Percentiles rank a stretch among this genome's conserved stretches.
phyloP scores from a whole-genome alignment of 2,329 filamentous ascomycete genomes.

The Pochonia chlamydosporia region DNA sequence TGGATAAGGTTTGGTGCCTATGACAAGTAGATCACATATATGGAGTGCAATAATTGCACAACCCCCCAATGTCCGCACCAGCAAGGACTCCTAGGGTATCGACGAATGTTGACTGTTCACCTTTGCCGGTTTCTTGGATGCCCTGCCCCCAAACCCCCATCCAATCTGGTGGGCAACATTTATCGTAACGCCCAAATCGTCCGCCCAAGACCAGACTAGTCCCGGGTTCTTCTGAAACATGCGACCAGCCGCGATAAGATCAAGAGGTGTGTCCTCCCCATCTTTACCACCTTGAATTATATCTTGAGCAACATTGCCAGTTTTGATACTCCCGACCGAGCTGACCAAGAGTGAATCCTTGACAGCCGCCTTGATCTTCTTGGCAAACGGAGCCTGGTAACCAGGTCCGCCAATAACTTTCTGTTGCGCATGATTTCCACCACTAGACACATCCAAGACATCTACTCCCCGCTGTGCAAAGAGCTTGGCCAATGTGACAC shows the following conservation, averaged over 20 bases:
- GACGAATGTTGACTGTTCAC: no score
- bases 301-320: constrained; percentile 38
- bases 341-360: constrained; percentile 49
- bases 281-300: constrained; percentile 31
- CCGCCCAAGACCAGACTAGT: constrained; percentile 49
- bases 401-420: constrained; percentile 54
- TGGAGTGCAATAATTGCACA: no score
- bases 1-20: no score
- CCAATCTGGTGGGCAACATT: constrained; percentile 47
- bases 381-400: constrained; percentile 68
- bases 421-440: constrained; percentile 56
- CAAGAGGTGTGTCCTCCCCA: constrained; percentile 35
- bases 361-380: constrained; percentile 64
- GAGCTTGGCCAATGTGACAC: constrained; percentile 54
- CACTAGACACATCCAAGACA: constrained; percentile 66
- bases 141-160: constrained; percentile 43
- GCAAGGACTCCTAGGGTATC: no score
- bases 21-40: no score
- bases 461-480: constrained; percentile 66
- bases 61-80: no score
- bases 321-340: constrained; percentile 44
- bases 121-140: neutral
- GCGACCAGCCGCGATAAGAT: constrained; percentile 44
- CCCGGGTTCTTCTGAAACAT: constrained; percentile 55
- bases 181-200: constrained; percentile 43